A percentile compares a stretch with the other conserved stretches of the same genome.
Evolutionary conservation across 345 rosid species (phyloP).

Genomic region (Gossypium raimondii): DNA sequence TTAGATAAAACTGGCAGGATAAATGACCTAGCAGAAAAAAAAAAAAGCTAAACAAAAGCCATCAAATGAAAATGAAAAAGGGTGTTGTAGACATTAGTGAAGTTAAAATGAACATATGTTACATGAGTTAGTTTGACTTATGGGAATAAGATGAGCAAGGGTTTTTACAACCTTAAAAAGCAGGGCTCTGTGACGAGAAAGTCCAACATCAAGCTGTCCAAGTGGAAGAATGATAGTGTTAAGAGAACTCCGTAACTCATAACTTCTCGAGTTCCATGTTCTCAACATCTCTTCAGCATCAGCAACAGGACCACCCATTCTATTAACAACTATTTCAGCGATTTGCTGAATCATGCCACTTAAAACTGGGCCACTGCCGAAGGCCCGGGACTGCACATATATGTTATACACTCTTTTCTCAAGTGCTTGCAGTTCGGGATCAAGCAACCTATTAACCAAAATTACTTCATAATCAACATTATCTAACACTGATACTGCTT

Average conservation of each 20-base stretch:
- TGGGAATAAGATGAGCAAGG: constrained; percentile 13
- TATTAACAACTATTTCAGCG: constrained; percentile 79
- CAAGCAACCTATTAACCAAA: constrained; percentile 70
- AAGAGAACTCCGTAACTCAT: constrained; percentile 54
- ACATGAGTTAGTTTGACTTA: neutral
- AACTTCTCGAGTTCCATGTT: constrained; percentile 67
- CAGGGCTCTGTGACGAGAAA: constrained; percentile 93
- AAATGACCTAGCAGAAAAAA: constrained; percentile 1
- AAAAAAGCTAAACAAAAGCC: neutral
- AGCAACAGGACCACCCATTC: constrained; percentile 90
- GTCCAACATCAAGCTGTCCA: constrained; percentile 80
- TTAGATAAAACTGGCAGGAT: neutral
- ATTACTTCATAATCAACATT: constrained; percentile 74
- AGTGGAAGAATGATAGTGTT: constrained; percentile 71
- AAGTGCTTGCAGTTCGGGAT: constrained; percentile 65
- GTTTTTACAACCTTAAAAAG: constrained; percentile 73
- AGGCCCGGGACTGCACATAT: constrained; percentile 44
- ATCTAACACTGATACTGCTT: constrained; percentile 55
- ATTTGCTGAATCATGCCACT: constrained; percentile 67
- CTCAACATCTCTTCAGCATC: constrained; percentile 78
- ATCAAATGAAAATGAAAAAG: neutral
- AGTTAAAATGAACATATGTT: neutral
- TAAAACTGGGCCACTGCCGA: constrained; percentile 38
- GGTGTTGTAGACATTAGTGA: neutral
- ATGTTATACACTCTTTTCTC: constrained; percentile 50